phyloP scores from a whole-genome alignment of 306 rosid genomes.

The Cucurbita ficifolia region DNA sequence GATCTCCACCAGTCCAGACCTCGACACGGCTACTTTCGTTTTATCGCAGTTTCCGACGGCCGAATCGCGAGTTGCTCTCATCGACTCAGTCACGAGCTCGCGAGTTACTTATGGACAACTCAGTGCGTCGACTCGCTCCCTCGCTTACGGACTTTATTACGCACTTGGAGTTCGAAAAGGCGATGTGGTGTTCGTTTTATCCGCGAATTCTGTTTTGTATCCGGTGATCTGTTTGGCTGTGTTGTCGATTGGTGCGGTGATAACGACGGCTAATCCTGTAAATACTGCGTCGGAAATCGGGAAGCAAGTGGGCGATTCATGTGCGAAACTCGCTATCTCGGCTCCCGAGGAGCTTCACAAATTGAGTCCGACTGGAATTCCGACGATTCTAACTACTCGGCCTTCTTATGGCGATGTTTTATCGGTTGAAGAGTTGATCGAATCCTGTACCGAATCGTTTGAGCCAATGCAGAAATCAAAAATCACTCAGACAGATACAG shows the following conservation, averaged over 20 bases:
- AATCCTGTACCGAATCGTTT: conserved; percentile 29
- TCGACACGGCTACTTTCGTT: conserved; percentile 45
- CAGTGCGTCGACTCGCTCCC: conserved; percentile 33
- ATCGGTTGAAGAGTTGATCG: conserved; percentile 54
- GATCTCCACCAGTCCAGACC: conserved; percentile 34
- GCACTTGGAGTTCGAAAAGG: conserved; percentile 58
- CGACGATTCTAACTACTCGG: conserved; percentile 32
- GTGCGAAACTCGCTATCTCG: conserved; percentile 58
- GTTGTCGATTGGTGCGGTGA: conserved; percentile 54
- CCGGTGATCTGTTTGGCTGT: conserved; percentile 63
- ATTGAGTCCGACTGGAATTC: conserved; percentile 40
- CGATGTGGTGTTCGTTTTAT: conserved; percentile 54
- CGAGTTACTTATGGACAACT: conserved; percentile 48
- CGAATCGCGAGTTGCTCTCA: conserved; percentile 42
- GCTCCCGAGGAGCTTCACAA: conserved; percentile 59
- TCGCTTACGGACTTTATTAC: conserved; percentile 51
- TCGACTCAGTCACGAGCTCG: conserved; percentile 32
- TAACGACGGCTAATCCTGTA: conserved; percentile 66
- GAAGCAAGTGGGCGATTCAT: conserved; percentile 58
- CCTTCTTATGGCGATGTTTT: conserved; percentile 12
- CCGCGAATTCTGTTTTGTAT: conserved; percentile 52
- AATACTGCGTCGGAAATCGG: conserved; percentile 51
- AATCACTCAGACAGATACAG: conserved; percentile 54
- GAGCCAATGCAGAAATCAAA: conserved; percentile 17
- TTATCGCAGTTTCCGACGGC: conserved; percentile 64